These are phyloP conservation scores for Trichosporon sp. DNA, from an alignment of 1,284 basidiomycete genomes.

Conservation along the genomic window DNA sequence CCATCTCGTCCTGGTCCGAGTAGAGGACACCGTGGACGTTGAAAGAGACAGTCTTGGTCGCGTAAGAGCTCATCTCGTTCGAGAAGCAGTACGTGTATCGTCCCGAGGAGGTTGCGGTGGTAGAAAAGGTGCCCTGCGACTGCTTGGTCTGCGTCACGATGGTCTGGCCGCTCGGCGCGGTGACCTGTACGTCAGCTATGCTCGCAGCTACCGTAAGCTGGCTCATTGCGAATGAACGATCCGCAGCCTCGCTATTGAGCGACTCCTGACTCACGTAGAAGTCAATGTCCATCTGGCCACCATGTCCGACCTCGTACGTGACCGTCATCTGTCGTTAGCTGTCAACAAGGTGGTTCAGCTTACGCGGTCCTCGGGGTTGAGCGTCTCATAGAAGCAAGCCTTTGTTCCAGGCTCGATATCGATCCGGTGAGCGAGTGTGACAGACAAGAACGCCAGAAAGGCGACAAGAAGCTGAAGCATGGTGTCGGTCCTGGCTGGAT, in stretches of 20 bases:
- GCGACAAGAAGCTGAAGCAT: slow-evolving; percentile 15
- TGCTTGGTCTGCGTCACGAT: slow-evolving; percentile 76
- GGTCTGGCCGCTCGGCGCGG: slow-evolving; percentile 63
- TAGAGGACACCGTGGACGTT: slow-evolving; percentile 96
- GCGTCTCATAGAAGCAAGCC: slow-evolving; percentile 97
- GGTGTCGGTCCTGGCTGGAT: neutral
- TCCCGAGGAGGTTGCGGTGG: slow-evolving; percentile 81
- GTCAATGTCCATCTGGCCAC: slow-evolving; percentile 94
- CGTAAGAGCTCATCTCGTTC: slow-evolving; percentile 92
- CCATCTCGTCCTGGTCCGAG: slow-evolving; percentile 54
- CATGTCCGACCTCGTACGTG: slow-evolving; percentile 88
- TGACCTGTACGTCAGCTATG: slow-evolving; percentile 54
- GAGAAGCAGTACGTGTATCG: slow-evolving; percentile 95
- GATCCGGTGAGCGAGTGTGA: slow-evolving; percentile 50
- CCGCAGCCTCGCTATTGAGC: neutral
- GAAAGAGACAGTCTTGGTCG: slow-evolving; percentile 94
- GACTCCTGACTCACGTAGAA: slow-evolving; percentile 64
- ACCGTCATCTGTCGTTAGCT: slow-evolving; percentile 78
- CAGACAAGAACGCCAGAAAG: slow-evolving; percentile 22
- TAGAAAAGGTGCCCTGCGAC: slow-evolving; percentile 81
- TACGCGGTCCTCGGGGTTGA: slow-evolving; percentile 91
- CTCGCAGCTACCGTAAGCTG: neutral
- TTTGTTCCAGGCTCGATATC: slow-evolving; percentile 68
- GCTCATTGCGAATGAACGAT: neutral
- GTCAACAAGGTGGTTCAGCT: neutral